Percentiles rank a stretch among this genome's conserved stretches.
Evolutionary conservation across 495 filamentous ascomycete genomes (phyloP).

Genomic region (Pseudevernia furfuracea): DNA sequence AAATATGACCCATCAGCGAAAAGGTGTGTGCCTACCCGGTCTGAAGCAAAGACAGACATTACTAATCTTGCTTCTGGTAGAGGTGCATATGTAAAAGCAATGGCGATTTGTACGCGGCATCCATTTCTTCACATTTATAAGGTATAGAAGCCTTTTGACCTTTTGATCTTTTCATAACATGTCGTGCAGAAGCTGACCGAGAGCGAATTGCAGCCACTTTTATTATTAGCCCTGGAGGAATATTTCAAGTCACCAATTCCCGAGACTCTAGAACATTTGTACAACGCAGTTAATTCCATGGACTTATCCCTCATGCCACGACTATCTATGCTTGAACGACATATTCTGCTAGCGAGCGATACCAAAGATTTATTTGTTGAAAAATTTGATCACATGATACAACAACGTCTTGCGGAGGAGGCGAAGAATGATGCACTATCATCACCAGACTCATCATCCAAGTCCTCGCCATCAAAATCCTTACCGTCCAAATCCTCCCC

Average conservation of each 20-base stretch:
- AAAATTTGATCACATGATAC: slow-evolving; percentile 92
- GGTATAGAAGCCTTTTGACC: slow-evolving; percentile 39
- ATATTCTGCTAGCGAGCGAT: slow-evolving; percentile 82
- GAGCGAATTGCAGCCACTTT: slow-evolving; percentile 64
- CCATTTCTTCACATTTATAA: slow-evolving; percentile 99
- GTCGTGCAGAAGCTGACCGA: slow-evolving; percentile 11
- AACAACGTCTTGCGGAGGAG: slow-evolving; percentile 52
- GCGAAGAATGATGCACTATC: slow-evolving; percentile 27
- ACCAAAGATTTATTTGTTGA: slow-evolving; percentile 95
- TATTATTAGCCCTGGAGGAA: slow-evolving; percentile 91
- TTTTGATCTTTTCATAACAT: not conserved
- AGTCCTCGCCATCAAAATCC: slow-evolving; percentile 23
- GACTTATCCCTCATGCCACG: slow-evolving; percentile 90
- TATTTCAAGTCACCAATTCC: slow-evolving; percentile 91
- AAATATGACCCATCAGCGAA: slow-evolving; percentile 90
- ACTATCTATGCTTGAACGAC: slow-evolving; percentile 72
- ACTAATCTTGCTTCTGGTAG: slow-evolving; percentile 34
- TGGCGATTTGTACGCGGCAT: slow-evolving; percentile 98
- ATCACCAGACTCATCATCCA: slow-evolving; percentile 29
- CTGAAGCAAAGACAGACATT: not conserved
- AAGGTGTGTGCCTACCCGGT: slow-evolving; percentile 38
- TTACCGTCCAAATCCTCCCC: slow-evolving; percentile 30
- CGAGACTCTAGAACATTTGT: slow-evolving; percentile 83
- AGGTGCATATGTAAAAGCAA: slow-evolving; percentile 93
- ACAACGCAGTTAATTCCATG: slow-evolving; percentile 91